Evolutionary conservation across 2,329 filamentous ascomycete genomes (phyloP).

Genomic region (Lomentospora prolificans): DNA sequence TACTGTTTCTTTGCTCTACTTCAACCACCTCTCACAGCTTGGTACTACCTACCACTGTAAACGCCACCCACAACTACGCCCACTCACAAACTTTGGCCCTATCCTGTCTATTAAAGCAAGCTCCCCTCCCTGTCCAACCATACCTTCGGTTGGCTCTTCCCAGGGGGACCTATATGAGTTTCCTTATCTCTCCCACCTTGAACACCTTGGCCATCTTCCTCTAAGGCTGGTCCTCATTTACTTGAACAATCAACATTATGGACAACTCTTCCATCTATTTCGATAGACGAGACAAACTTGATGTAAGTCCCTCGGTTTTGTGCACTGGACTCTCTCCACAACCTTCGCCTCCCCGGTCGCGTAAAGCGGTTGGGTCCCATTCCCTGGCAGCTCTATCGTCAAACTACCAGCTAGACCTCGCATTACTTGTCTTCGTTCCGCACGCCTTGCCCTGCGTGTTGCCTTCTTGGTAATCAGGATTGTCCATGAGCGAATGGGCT

Average conservation of each 20-base stretch:
- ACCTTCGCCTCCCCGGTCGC: neutral
- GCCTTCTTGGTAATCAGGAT: too few species aligned
- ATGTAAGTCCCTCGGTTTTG: neutral
- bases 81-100: neutral
- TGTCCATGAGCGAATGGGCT: too few species aligned
- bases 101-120: constrained; percentile 3
- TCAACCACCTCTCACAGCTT: neutral
- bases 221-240: neutral
- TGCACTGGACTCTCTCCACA: neutral
- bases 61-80: neutral
- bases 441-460: too few species aligned
- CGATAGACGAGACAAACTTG: constrained; percentile 7
- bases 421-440: too few species aligned
- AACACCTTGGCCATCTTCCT: neutral
- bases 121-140: neutral
- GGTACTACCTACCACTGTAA: neutral
- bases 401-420: neutral
- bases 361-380: too few species aligned
- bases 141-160: neutral
- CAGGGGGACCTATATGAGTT: neutral
- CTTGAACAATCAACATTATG: neutral
- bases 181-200: neutral
- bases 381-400: neutral
- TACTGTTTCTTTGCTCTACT: neutral
- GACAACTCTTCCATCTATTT: constrained; percentile 4